Conservation (phyloP, 805 yeast species). For the Saturnispora sanitii region DNA sequence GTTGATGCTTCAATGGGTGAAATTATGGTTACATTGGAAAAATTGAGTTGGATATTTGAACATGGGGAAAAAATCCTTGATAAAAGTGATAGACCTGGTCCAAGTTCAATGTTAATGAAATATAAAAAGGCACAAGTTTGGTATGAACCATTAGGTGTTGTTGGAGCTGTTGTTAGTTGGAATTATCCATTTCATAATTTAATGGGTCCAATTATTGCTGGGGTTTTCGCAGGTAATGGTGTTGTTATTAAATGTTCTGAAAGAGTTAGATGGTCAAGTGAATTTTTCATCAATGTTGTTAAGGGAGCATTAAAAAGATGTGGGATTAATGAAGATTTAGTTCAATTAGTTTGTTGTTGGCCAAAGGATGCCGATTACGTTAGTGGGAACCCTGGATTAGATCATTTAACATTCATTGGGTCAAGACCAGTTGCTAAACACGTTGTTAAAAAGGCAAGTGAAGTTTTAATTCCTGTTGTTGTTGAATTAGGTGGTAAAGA, state of each 20-base stretch:
- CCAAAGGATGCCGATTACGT: conserved; percentile 78
- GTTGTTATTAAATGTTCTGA: conserved; percentile 91
- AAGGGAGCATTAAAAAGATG: conserved; percentile 63
- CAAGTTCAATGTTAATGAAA: conserved; percentile 73
- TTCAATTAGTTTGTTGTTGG: conserved; percentile 82
- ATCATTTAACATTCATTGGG: conserved; percentile 92
- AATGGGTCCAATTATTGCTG: conserved; percentile 85
- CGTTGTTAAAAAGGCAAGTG: conserved; percentile 75
- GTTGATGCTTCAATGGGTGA: conserved; percentile 96
- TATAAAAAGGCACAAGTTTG: conserved; percentile 90
- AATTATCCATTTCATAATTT: conserved; percentile 94
- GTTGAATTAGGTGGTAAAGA: conserved; percentile 97
- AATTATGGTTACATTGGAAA: conserved; percentile 89
- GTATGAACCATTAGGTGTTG: conserved; percentile 87
- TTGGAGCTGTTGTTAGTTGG: conserved; percentile 91
- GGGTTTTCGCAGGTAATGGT: conserved; percentile 85
- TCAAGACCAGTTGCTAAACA: conserved; percentile 90
- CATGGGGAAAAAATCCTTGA: conserved; percentile 69
- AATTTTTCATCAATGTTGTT: conserved; percentile 63
- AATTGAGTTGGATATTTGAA: conserved; percentile 77
- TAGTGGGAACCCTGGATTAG: conserved; percentile 71
- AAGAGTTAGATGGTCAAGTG: conserved; percentile 91
- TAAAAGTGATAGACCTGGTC: conserved; percentile 75
- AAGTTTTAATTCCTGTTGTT: conserved; percentile 85
- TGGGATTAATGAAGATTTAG: conserved; percentile 70